Percentiles rank a stretch among this genome's conserved stretches.
phyloP scores from a whole-genome alignment of 1,139 yeast species.

The Sugiyamaella pinicola region DNA sequence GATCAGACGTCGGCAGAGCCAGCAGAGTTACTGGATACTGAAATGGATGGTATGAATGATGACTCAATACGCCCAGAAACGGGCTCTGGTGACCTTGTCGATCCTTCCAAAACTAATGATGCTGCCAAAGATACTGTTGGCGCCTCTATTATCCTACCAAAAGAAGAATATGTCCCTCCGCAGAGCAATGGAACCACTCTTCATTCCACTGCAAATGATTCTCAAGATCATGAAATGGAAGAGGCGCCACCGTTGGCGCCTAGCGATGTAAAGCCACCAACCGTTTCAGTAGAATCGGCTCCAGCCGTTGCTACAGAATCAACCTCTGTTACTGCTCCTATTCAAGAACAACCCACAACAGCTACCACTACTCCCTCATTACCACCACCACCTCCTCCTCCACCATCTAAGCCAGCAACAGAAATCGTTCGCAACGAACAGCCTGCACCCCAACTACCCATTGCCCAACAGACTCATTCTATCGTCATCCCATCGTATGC shows the following conservation, averaged over 20 bases:
- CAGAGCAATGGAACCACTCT: slow-evolving; percentile 2
- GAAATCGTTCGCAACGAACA: slow-evolving; percentile 12
- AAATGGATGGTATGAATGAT: slow-evolving; percentile 14
- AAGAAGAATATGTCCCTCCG: slow-evolving; percentile 4
- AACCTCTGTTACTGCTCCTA: background rate
- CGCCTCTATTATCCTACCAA: background rate
- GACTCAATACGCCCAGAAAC: background rate
- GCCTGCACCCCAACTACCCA: background rate
- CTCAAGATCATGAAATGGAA: slow-evolving; percentile 15
- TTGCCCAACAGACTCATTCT: slow-evolving; percentile 69
- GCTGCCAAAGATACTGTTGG: background rate
- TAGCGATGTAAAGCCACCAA: slow-evolving; percentile 1
- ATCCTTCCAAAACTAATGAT: background rate
- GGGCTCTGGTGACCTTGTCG: background rate
- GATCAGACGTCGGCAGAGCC: slow-evolving; percentile 14
- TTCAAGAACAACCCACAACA: too few species aligned
- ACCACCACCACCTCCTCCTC: background rate
- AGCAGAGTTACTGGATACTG: slow-evolving; percentile 5
- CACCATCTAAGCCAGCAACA: slow-evolving; percentile 1
- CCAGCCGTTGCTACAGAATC: background rate
- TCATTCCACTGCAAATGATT: background rate
- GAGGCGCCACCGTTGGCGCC: slow-evolving; percentile 13
- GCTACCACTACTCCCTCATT: too few species aligned
- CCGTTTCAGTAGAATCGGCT: background rate
- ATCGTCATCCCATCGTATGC: slow-evolving; percentile 94